Percentiles rank a stretch among this genome's conserved stretches.
These are phyloP conservation scores for Myxozyma neglecta DNA, from an alignment of 805 yeast species.

Conservation along the genomic window DNA sequence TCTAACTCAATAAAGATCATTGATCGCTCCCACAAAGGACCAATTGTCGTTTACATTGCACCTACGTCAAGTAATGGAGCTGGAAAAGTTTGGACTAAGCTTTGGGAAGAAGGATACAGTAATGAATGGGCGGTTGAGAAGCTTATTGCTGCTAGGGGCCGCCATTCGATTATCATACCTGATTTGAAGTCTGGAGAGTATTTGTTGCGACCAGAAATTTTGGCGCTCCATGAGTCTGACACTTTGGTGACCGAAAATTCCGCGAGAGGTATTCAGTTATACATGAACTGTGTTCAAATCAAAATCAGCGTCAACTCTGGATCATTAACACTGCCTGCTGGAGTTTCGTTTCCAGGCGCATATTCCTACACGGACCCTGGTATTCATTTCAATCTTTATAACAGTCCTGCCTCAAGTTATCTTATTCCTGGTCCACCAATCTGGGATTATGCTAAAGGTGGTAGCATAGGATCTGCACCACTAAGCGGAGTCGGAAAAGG, in stretches of 20 bases:
- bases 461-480: neutral
- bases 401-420: slow-evolving; percentile 10
- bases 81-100: slow-evolving; percentile 19
- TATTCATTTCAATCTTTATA: slow-evolving; percentile 19
- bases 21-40: slow-evolving; percentile 21
- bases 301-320: slow-evolving; percentile 10
- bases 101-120: slow-evolving; percentile 21
- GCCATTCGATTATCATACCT: slow-evolving; percentile 21
- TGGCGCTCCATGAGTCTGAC: slow-evolving; percentile 22
- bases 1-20: slow-evolving; percentile 2
- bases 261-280: slow-evolving; percentile 21
- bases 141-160: slow-evolving; percentile 15
- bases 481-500: neutral
- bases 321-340: slow-evolving; percentile 7
- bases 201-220: slow-evolving; percentile 23
- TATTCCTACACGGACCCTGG: slow-evolving; percentile 25
- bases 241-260: slow-evolving; percentile 5
- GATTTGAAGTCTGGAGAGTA: slow-evolving; percentile 22
- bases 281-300: slow-evolving; percentile 25
- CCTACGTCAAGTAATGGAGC: slow-evolving; percentile 11
- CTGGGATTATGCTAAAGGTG: slow-evolving; percentile 5
- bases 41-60: slow-evolving; percentile 24
- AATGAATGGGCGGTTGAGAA: slow-evolving; percentile 19
- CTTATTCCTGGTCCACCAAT: slow-evolving; percentile 29
- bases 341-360: slow-evolving; percentile 29